These are phyloP conservation scores for Marchantia polymorpha DNA, from an alignment of 225 moss, liverwort and hornwort genomes.

Conservation along the genomic window DNA sequence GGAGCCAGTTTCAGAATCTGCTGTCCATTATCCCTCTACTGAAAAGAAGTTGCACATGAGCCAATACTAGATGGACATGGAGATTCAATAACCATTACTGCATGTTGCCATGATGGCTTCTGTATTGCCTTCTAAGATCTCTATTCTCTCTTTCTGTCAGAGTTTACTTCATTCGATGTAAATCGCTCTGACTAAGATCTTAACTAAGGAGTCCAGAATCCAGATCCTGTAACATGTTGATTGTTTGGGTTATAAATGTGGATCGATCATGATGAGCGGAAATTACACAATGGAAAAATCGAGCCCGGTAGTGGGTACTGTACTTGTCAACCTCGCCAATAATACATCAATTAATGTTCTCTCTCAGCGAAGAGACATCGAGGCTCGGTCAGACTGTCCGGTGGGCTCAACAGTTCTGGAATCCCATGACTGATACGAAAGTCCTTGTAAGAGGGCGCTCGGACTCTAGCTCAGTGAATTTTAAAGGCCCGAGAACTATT, in stretches of 20 bases:
- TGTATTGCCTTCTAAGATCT: background rate
- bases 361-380: background rate
- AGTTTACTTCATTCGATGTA: background rate
- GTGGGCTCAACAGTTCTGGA: background rate
- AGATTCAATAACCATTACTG: background rate
- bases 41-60: background rate
- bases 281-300: too few species aligned
- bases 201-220: too few species aligned
- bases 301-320: too few species aligned
- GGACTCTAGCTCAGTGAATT: background rate
- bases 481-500: too few species aligned
- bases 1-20: too few species aligned
- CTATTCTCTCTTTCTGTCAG: background rate
- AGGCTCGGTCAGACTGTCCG: background rate
- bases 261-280: too few species aligned
- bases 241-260: too few species aligned
- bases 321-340: too few species aligned
- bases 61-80: background rate
- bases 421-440: background rate
- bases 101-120: background rate
- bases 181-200: background rate
- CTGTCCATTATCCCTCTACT: too few species aligned
- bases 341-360: too few species aligned
- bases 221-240: too few species aligned
- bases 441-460: background rate